Conservation (phyloP, 441 rosid genomes). For the Populus tomentosa region DNA sequence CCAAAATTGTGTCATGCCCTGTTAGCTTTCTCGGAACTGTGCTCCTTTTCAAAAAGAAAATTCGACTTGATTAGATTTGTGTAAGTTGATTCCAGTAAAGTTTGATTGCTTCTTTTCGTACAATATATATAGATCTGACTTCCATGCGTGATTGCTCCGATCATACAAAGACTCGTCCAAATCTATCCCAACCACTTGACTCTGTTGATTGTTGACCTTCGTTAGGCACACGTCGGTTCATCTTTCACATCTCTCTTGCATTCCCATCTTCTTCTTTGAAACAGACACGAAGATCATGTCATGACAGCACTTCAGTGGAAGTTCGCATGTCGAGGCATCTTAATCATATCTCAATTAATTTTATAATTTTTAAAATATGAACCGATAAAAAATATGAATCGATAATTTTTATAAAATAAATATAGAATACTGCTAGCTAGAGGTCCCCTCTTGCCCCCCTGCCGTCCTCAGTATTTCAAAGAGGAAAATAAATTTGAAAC, state of each 20-base stretch:
- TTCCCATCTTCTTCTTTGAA: neutral
- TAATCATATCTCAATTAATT: no score
- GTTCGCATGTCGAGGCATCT: no score
- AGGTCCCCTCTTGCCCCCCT: neutral
- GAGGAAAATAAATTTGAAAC: neutral
- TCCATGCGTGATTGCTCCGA: neutral
- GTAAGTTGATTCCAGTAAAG: neutral
- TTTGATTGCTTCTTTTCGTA: neutral
- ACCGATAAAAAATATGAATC: no score
- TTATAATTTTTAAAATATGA: no score
- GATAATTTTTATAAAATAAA: no score
- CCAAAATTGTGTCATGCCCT: no score
- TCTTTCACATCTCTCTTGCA: neutral
- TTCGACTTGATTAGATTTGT: neutral
- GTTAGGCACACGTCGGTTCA: neutral
- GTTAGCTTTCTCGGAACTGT: no score
- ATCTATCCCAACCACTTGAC: conserved; percentile 3
- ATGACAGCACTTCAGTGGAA: neutral
- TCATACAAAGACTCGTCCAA: neutral
- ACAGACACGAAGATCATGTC: neutral
- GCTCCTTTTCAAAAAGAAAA: no score
- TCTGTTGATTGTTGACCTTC: conserved; percentile 7
- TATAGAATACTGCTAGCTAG: neutral
- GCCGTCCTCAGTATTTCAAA: neutral
- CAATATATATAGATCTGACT: neutral